Evolutionary conservation across 345 rosid species (phyloP).

Genomic region (Eucalyptus grandis): DNA sequence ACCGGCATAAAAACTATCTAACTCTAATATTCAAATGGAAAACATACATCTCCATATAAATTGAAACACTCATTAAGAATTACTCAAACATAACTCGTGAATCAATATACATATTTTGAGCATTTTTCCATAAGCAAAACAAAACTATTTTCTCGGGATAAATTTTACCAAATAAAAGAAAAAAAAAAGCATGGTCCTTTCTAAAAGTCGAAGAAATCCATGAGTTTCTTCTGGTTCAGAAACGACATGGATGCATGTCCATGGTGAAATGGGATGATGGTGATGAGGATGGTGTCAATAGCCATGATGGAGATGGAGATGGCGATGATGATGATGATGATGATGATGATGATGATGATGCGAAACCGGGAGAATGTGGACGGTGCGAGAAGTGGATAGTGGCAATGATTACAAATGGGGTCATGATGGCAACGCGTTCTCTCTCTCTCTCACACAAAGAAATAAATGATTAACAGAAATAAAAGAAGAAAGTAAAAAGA

Average conservation of each 20-base stretch:
- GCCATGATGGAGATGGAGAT: not conserved
- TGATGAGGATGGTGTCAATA: not conserved
- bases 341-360: not conserved
- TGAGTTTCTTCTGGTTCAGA: not conserved
- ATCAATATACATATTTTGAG: not conserved
- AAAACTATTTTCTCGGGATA: not conserved
- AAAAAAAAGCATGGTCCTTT: not conserved
- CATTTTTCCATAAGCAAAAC: not conserved
- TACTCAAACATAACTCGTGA: not conserved
- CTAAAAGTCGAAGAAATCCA: not conserved
- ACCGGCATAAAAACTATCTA: not conserved
- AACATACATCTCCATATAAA: not conserved
- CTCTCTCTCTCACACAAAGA: not conserved
- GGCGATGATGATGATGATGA: not conserved
- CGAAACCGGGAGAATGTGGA: not conserved
- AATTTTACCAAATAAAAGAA: not conserved
- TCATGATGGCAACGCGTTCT: conserved; percentile 9
- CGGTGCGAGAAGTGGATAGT: not conserved
- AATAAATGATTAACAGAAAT: not conserved
- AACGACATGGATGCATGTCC: not conserved
- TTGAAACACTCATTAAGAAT: not conserved
- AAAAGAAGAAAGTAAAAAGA: not conserved
- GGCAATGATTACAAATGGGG: conserved; percentile 38
- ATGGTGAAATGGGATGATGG: not conserved
- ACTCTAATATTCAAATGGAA: not conserved